These are phyloP conservation scores for Teunomyces lycoperdinae DNA, from an alignment of 805 yeast species.

Conservation along the genomic window DNA sequence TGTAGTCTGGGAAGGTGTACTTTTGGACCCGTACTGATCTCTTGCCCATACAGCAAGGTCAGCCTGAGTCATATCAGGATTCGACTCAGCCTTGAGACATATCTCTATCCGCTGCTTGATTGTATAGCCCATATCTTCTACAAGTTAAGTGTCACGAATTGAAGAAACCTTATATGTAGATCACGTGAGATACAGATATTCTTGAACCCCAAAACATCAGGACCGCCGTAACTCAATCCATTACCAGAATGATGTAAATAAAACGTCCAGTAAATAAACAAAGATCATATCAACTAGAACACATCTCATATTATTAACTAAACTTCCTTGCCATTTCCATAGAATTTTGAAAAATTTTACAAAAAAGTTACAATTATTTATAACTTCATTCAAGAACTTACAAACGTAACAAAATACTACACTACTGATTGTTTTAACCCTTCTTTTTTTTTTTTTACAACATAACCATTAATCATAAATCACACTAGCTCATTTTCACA, in stretches of 20 bases:
- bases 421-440: no score
- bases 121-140: slow-evolving; percentile 48
- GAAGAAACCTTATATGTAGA: neutral
- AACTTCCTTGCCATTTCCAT: neutral
- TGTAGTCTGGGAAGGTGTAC: slow-evolving; percentile 66
- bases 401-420: no score
- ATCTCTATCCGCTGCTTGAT: slow-evolving; percentile 64
- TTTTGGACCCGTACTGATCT: slow-evolving; percentile 47
- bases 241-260: no score
- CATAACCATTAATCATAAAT: neutral
- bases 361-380: neutral
- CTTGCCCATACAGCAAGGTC: slow-evolving; percentile 67
- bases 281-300: no score
- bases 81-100: slow-evolving; percentile 64
- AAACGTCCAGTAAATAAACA: no score
- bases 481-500: slow-evolving; percentile 3
- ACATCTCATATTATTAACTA: neutral
- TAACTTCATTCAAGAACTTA: neutral
- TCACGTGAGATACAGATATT: neutral
- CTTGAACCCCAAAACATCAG: no score
- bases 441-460: neutral
- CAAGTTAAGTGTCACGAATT: neutral
- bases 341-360: neutral
- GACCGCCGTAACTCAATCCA: no score
- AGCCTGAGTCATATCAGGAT: slow-evolving; percentile 65